Evolutionary conservation across 495 filamentous ascomycete species (phyloP).

Genomic region (Penicillium fimorum): DNA sequence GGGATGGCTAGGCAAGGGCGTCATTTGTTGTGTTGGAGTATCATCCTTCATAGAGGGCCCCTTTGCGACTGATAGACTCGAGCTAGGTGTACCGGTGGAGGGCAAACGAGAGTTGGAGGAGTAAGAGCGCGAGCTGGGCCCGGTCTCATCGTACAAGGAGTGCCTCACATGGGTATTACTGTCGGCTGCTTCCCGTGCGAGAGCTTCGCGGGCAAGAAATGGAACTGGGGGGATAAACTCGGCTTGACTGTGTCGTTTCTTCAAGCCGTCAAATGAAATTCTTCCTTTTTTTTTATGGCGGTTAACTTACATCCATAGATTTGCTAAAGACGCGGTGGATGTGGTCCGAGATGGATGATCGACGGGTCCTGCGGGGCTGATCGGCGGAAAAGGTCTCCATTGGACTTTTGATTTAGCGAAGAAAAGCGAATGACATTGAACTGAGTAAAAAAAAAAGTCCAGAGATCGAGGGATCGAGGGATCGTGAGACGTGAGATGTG

Average conservation of each 20-base stretch:
- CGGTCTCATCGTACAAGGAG: slow-evolving; percentile 16
- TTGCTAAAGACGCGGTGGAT: slow-evolving; percentile 35
- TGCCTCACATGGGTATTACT: slow-evolving; percentile 3
- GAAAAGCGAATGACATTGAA: slow-evolving; percentile 9
- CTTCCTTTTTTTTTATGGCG: too few relatives aligned
- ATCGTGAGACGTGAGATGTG: too few relatives aligned
- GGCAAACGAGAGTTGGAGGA: slow-evolving; percentile 23
- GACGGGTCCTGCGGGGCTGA: slow-evolving; percentile 26
- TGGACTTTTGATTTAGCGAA: neutral
- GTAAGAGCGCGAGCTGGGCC: slow-evolving; percentile 18
- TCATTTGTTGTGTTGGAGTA: slow-evolving; percentile 5
- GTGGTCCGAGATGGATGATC: slow-evolving; percentile 38
- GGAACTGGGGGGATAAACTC: neutral
- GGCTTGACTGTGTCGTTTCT: slow-evolving; percentile 23
- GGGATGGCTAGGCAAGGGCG: neutral
- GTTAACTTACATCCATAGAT: slow-evolving; percentile 25
- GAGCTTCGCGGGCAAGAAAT: slow-evolving; percentile 3
- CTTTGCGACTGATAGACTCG: slow-evolving; percentile 21
- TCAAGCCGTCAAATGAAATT: slow-evolving; percentile 12
- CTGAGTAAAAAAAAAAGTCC: neutral
- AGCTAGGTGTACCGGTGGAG: slow-evolving; percentile 20
- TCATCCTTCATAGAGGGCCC: slow-evolving; percentile 9
- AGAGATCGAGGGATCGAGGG: neutral
- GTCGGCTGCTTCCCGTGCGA: slow-evolving; percentile 4
- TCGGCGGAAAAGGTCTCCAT: slow-evolving; percentile 16